Conservation (phyloP, 345 rosid species). For the Eucalyptus shirleyi region DNA sequence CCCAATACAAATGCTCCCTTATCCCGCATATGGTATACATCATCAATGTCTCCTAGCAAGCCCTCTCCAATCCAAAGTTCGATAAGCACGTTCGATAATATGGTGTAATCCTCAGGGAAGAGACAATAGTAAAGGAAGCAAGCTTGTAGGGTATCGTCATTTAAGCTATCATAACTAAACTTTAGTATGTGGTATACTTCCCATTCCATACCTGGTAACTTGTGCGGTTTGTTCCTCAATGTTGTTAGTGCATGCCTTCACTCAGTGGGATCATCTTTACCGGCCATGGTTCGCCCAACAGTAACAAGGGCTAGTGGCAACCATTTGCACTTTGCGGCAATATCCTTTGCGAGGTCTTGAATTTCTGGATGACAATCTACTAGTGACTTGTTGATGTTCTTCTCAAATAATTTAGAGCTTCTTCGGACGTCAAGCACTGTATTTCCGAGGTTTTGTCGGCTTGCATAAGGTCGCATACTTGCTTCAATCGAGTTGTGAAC, state of each 20-base stretch:
- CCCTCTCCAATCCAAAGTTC: slow-evolving; percentile 14
- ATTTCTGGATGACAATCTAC: not conserved
- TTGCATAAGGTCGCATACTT: not conserved
- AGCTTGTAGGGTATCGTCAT: not conserved
- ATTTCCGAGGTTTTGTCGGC: rapidly evolving
- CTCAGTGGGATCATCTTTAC: not conserved
- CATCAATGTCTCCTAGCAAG: not conserved
- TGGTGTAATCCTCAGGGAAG: not conserved
- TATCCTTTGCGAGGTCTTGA: not conserved
- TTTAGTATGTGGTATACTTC: not conserved
- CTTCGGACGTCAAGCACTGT: not conserved
- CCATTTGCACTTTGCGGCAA: not conserved
- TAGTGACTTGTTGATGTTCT: not conserved
- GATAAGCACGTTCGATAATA: not conserved
- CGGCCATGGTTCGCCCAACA: not conserved
- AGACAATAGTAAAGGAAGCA: slow-evolving; percentile 4
- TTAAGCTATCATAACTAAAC: slow-evolving; percentile 7
- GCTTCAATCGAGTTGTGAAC: not conserved
- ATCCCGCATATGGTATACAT: not conserved
- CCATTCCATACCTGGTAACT: not conserved
- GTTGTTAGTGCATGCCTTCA: not conserved
- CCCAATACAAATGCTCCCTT: not conserved
- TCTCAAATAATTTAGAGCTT: not conserved
- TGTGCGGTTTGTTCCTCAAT: not conserved
- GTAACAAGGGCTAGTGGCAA: slow-evolving; percentile 12